Conservation (phyloP, 345 rosid genomes). For the Salix koriyanagi region DNA sequence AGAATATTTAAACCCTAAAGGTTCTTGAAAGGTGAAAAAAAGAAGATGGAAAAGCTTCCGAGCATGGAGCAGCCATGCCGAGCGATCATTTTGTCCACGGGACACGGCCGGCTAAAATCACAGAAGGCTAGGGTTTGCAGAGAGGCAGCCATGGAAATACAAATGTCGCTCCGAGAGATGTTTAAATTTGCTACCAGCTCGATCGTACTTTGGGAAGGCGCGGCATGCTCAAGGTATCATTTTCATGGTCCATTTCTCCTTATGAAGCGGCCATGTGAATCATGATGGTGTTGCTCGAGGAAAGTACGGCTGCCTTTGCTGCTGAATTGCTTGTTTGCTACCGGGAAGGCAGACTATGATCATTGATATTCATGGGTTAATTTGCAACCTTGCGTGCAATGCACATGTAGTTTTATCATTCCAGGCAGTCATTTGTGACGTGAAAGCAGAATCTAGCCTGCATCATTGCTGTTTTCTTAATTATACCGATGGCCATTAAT, state of each 20-base stretch:
- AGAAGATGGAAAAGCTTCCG: conserved; percentile 23
- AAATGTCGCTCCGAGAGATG: conserved; percentile 13
- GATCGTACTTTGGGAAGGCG: background rate
- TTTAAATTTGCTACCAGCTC: background rate
- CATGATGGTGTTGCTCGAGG: conserved; percentile 34
- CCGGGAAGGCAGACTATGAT: conserved; percentile 20
- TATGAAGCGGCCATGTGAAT: conserved; percentile 8
- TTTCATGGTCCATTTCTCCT: conserved; percentile 21
- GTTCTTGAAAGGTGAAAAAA: conserved; percentile 25
- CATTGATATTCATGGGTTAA: background rate
- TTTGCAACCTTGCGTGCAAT: conserved; percentile 1
- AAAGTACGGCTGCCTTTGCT: conserved; percentile 24
- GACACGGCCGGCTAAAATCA: conserved; percentile 21
- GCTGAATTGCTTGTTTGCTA: conserved; percentile 20
- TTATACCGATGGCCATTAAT: too few relatives aligned
- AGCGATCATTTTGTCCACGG: conserved; percentile 49
- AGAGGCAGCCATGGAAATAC: conserved; percentile 19
- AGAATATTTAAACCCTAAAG: conserved; percentile 17
- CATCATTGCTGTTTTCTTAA: background rate
- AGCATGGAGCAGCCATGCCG: conserved; percentile 28
- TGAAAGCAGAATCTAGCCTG: background rate
- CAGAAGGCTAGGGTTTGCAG: background rate
- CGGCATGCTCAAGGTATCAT: conserved; percentile 29
- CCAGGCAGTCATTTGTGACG: background rate
- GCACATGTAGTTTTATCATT: conserved; percentile 24